Percentiles rank a stretch among this genome's conserved stretches.
Evolutionary conservation across 2,329 filamentous ascomycete species (phyloP).

Genomic region (Teratosphaeria gauchensis): DNA sequence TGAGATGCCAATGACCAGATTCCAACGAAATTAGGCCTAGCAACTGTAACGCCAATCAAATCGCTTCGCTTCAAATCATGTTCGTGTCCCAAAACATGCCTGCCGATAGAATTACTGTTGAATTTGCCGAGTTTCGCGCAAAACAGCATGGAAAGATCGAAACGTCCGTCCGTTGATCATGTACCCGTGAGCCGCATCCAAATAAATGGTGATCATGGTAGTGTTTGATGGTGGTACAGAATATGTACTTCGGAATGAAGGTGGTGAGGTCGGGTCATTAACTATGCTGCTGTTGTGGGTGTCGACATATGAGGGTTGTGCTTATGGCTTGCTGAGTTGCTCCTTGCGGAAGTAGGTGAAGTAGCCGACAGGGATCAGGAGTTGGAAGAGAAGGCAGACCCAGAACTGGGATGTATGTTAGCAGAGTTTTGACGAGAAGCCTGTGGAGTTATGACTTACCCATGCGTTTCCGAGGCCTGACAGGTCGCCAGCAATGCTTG

Average conservation of each 20-base stretch:
- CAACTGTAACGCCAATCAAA: not conserved
- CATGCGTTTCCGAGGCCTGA: conserved; percentile 7
- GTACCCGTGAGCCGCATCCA: not conserved
- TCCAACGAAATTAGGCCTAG: not conserved
- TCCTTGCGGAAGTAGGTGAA: conserved; percentile 50
- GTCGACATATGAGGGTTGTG: not conserved
- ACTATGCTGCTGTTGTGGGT: not conserved
- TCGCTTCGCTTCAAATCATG: not conserved
- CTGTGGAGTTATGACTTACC: conserved; percentile 20
- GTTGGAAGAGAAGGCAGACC: conserved; percentile 49
- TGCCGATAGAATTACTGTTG: not conserved
- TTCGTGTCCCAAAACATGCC: not conserved
- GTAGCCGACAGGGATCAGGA: conserved; percentile 49
- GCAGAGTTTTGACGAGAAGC: not conserved
- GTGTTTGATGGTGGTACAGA: not conserved
- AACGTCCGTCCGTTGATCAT: not conserved
- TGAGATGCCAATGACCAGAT: not conserved
- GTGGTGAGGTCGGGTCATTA: not conserved
- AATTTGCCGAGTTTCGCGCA: not conserved
- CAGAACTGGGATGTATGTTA: conserved; percentile 45
- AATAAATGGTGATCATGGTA: not conserved
- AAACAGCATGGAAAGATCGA: not conserved
- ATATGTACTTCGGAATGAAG: not conserved
- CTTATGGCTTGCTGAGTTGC: conserved; percentile 45
- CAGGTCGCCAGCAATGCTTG: conserved; percentile 42